These are phyloP conservation scores for Stephanodiscus minutulus DNA, from an alignment of 108 stramenopile species.

Conservation along the genomic window DNA sequence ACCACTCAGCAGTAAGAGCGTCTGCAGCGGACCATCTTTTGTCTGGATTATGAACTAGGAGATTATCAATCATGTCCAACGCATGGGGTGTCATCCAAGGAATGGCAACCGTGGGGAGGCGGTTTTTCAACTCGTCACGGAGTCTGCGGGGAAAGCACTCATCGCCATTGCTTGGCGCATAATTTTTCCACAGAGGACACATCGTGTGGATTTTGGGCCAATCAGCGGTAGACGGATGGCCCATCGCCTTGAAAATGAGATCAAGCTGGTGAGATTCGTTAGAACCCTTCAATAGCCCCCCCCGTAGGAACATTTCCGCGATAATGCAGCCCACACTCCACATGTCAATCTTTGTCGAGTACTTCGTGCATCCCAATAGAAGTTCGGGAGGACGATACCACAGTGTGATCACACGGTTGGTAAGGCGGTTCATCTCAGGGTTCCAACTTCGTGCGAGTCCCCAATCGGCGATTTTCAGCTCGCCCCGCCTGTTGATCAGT, in stretches of 20 bases:
- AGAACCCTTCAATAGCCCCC: slow-evolving; percentile 69
- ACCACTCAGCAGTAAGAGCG: slow-evolving; percentile 83
- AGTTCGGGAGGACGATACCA: slow-evolving; percentile 98
- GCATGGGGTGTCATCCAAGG: slow-evolving; percentile 91
- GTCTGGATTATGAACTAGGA: slow-evolving; percentile 75
- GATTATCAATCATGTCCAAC: slow-evolving; percentile 72
- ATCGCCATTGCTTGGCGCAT: slow-evolving; percentile 58
- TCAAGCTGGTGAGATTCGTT: slow-evolving; percentile 81
- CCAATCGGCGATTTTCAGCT: slow-evolving; percentile 96
- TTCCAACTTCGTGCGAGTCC: slow-evolving; percentile 93
- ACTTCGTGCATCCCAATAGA: slow-evolving; percentile 81
- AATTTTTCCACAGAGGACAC: slow-evolving; percentile 82
- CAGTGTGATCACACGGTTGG: slow-evolving; percentile 93
- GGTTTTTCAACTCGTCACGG: slow-evolving; percentile 59
- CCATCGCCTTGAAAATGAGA: slow-evolving; percentile 78
- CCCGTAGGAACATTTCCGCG: slow-evolving; percentile 92
- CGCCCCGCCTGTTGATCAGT: slow-evolving; percentile 85
- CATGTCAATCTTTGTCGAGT: slow-evolving; percentile 93
- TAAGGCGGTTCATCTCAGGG: slow-evolving; percentile 84
- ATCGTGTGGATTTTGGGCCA: slow-evolving; percentile 77
- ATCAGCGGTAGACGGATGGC: slow-evolving; percentile 69
- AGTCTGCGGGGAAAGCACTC: slow-evolving; percentile 62
- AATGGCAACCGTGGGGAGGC: slow-evolving; percentile 55
- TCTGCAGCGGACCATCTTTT: slow-evolving; percentile 81
- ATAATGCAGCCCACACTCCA: slow-evolving; percentile 98